phyloP scores from a whole-genome alignment of 2,329 filamentous ascomycete species.

The Shiraia sp. region DNA sequence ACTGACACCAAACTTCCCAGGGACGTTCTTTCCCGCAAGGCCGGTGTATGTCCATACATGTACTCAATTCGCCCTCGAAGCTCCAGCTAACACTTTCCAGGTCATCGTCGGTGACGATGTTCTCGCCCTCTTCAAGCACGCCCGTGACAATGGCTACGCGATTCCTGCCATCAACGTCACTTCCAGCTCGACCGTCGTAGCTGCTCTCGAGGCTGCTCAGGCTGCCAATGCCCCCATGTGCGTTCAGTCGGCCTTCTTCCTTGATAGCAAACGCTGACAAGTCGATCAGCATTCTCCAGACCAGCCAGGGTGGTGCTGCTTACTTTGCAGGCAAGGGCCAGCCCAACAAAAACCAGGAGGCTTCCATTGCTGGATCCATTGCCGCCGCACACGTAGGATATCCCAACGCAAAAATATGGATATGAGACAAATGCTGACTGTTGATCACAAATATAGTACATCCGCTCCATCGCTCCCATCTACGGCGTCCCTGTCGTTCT shows the following conservation, averaged over 20 bases:
- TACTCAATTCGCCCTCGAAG: not conserved
- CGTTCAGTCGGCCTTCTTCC: not conserved
- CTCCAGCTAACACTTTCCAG: constrained; percentile 12
- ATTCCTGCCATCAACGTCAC: constrained; percentile 62
- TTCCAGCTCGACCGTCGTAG: constrained; percentile 81
- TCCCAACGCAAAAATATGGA: too few species aligned
- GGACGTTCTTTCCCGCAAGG: constrained; percentile 61
- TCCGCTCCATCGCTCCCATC: constrained; percentile 80
- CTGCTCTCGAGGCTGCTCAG: constrained; percentile 87
- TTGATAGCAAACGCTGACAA: not conserved
- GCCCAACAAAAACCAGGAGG: constrained; percentile 67
- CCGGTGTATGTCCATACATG: constrained; percentile 45
- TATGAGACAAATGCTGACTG: not conserved
- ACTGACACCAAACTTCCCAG: constrained; percentile 13
- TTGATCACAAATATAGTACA: constrained; percentile 69
- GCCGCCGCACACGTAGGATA: constrained; percentile 68
- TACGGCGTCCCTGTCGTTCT: constrained; percentile 84
- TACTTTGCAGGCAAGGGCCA: constrained; percentile 73
- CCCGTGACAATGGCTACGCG: constrained; percentile 68
- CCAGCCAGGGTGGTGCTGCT: constrained; percentile 71
- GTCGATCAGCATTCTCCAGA: constrained; percentile 70
- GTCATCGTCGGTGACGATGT: constrained; percentile 69
- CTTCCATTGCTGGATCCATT: constrained; percentile 84
- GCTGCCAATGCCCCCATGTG: constrained; percentile 83
- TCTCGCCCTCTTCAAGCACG: constrained; percentile 78